phyloP scores from a whole-genome alignment of 345 rosid genomes.

The Lepidium didymum region DNA sequence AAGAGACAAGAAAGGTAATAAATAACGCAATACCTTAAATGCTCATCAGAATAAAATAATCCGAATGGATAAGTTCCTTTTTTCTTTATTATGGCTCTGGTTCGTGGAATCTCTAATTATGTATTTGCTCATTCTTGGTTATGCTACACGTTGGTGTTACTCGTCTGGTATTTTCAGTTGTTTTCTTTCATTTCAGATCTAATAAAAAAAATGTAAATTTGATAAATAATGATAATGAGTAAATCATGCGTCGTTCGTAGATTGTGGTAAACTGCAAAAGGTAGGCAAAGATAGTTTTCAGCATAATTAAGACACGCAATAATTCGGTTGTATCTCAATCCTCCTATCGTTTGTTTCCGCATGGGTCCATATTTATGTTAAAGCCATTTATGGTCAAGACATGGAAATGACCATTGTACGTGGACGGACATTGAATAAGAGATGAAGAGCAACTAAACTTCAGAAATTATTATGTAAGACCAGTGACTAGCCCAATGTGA shows the following conservation, averaged over 20 bases:
- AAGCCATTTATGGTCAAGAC: background rate
- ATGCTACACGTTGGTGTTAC: too few relatives aligned
- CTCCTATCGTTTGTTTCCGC: background rate
- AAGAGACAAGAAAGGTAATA: background rate
- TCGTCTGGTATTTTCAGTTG: too few relatives aligned
- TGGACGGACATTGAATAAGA: too few relatives aligned
- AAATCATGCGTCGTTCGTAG: too few relatives aligned
- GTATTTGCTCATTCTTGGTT: too few relatives aligned
- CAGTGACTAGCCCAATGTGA: background rate
- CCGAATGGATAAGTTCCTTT: background rate
- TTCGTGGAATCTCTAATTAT: background rate
- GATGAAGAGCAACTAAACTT: background rate
- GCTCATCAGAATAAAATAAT: background rate
- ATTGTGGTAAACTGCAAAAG: too few relatives aligned
- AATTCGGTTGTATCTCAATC: background rate
- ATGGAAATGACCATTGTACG: too few relatives aligned
- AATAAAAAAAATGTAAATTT: too few relatives aligned
- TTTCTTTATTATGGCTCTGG: background rate
- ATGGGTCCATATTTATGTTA: background rate
- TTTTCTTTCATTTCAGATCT: too few relatives aligned
- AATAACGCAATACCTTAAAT: background rate
- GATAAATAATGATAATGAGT: too few relatives aligned
- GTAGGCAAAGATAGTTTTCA: too few relatives aligned
- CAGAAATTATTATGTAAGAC: background rate
- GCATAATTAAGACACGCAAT: conserved; percentile 5